These are phyloP conservation scores for Trichomonas gallinae DNA, from an alignment of 208 protist genomes.

Conservation along the genomic window DNA sequence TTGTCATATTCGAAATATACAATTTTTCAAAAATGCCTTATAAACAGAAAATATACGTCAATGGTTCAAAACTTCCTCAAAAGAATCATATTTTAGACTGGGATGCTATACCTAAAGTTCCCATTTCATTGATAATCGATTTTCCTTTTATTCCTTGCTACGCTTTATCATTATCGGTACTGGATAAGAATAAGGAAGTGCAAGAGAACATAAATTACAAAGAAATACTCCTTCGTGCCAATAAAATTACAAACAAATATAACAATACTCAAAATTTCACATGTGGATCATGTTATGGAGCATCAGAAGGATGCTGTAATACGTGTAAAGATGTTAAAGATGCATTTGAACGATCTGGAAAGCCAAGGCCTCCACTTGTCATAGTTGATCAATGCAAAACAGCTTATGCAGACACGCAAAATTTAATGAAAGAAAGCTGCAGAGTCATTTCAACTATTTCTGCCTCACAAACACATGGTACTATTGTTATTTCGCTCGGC, in stretches of 20 bases:
- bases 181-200: not conserved
- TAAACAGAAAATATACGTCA: not conserved
- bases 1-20: not conserved
- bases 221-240: not conserved
- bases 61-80: not conserved
- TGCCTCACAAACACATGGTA: not conserved
- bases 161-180: not conserved
- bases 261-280: not conserved
- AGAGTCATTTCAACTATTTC: not conserved
- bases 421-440: not conserved
- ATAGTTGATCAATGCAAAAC: not conserved
- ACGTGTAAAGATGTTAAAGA: not conserved
- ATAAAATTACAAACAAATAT: not conserved
- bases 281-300: not conserved
- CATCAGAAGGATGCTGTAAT: not conserved
- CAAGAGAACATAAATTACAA: not conserved
- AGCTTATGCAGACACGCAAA: not conserved
- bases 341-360: not conserved
- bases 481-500: not conserved
- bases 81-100: not conserved
- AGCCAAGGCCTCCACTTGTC: not conserved
- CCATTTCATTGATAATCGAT: not conserved
- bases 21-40: not conserved
- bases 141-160: not conserved
- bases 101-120: not conserved